Percentiles rank a stretch among this genome's conserved stretches.
Conservation (phyloP, 1,139 yeast genomes). For the Lodderomyces metapsilosis region DNA sequence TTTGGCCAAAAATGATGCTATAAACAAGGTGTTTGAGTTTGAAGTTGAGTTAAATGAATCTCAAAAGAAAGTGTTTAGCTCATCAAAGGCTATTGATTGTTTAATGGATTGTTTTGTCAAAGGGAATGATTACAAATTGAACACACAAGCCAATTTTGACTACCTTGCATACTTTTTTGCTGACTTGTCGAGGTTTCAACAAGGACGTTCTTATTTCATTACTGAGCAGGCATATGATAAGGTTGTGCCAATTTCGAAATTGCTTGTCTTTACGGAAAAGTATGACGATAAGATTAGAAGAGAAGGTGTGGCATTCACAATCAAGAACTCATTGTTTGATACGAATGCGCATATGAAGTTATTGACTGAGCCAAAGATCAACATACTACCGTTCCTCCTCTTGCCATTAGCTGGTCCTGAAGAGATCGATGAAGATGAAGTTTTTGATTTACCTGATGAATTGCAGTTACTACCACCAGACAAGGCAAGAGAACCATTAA, state of each 20-base stretch:
- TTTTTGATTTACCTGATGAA: conserved; percentile 86
- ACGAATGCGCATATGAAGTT: conserved; percentile 63
- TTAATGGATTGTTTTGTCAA: conserved; percentile 88
- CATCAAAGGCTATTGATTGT: conserved; percentile 69
- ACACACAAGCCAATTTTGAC: conserved; percentile 73
- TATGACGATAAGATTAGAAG: conserved; percentile 77
- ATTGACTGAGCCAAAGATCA: conserved; percentile 60
- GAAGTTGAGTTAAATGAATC: conserved; percentile 35
- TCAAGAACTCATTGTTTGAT: conserved; percentile 86
- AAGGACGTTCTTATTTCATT: conserved; percentile 76
- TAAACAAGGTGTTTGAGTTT: conserved; percentile 55
- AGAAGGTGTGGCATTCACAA: conserved; percentile 90
- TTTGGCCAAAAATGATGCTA: conserved; percentile 72
- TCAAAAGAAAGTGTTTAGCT: conserved; percentile 46
- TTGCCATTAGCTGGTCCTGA: conserved; percentile 86
- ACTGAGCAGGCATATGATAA: conserved; percentile 69
- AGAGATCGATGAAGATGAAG: conserved; percentile 76
- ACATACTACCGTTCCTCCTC: conserved; percentile 76
- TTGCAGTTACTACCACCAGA: conserved; percentile 77
- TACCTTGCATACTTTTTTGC: conserved; percentile 88
- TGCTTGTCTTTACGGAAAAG: conserved; percentile 81
- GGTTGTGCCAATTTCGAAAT: conserved; percentile 77
- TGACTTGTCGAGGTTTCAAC: conserved; percentile 70
- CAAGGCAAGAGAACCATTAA: conserved; percentile 71
- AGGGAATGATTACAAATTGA: conserved; percentile 71